Evolutionary conservation across 2,329 filamentous ascomycete genomes (phyloP).

Genomic region (Hypoxylon rubiginosum): DNA sequence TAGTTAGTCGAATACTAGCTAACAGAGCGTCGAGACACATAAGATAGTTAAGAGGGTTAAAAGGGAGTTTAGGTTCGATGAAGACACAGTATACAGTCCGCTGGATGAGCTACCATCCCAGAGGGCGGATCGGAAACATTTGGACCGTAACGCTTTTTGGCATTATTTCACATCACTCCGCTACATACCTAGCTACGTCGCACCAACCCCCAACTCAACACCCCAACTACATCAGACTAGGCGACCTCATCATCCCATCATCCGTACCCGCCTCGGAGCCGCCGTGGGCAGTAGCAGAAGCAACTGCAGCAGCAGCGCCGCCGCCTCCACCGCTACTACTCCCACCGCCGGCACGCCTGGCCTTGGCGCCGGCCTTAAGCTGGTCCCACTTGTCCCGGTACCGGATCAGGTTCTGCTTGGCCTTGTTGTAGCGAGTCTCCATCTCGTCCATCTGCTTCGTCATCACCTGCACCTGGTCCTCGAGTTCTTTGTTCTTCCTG

Average conservation of each 20-base stretch:
- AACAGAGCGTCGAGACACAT: too few species aligned
- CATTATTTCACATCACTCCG: background rate
- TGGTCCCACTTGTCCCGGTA: slow-evolving; percentile 73
- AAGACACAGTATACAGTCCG: background rate
- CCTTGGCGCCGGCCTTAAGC: slow-evolving; percentile 72
- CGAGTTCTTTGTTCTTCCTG: slow-evolving; percentile 72
- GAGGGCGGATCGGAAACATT: too few species aligned
- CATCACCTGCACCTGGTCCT: slow-evolving; percentile 72
- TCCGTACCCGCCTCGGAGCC: slow-evolving; percentile 19
- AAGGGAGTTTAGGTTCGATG: too few species aligned
- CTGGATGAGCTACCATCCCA: too few species aligned
- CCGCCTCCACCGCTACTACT: slow-evolving; percentile 12
- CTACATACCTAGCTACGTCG: background rate
- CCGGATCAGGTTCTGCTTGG: slow-evolving; percentile 68
- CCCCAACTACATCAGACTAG: background rate
- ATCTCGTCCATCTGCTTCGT: slow-evolving; percentile 74
- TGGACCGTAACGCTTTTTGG: background rate
- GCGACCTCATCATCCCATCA: slow-evolving; percentile 27
- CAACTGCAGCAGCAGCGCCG: too few species aligned
- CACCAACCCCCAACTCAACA: background rate
- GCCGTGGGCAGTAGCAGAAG: slow-evolving; percentile 4
- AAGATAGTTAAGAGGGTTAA: too few species aligned
- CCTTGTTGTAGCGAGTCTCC: slow-evolving; percentile 71
- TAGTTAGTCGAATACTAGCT: background rate
- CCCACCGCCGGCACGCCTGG: slow-evolving; percentile 53